Base-by-base conservation (phyloP, 2,329 filamentous ascomycete species). In the Fusarium nygamai region DNA sequence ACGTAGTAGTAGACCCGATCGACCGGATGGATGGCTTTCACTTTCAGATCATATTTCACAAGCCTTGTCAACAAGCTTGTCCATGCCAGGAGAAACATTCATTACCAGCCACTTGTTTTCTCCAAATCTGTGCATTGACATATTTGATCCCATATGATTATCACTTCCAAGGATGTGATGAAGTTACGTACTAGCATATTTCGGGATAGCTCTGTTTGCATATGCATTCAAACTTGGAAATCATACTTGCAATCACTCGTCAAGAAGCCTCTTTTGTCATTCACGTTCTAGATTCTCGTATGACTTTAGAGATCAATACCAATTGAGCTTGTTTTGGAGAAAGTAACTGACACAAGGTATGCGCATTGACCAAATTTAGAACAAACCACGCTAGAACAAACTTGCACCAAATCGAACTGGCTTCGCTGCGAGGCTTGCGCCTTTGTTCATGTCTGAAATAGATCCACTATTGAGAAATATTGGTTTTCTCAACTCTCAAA, bases 1-100 rank as follows among this genome's bases (percentile, higher is more conserved):
- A 59, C 20, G 33, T 38, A 50, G 33, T n/a, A 59, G 57, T 58
- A 72, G 72, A 78, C 75, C 76, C 66, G 76, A 78, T 78, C 76
- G 76, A 69, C 68, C 63, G 54, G 74, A 69, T 71, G 64, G 47
- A 36, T 54, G 54, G 9, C 39, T 62, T 53, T 61, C 33, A 53
- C 64, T 54, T 61, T 72, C 63, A 76, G 65, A 67, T 65, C 66
- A 62, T 61, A 58, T 43, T 62, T 56, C 46, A 33, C 51, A 75
- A 72, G 59, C 64, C 64, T 65, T 58, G 20, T 43, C 10, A 22
- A 47, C 10, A 22, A 47, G 22, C 38, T 56, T 65, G 39, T 66
- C n/a, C 39, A 43, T 58, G 39, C 22, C 33, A 54, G 29, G 41
- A 57, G 44, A 36, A 31, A 29, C 36, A 33, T 34, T 22, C 24